Evolutionary conservation across 768 basidiomycete genomes (phyloP), one percentile per base, ranked within the genome.

Genomic region (Lenzites betulinus): DNA sequence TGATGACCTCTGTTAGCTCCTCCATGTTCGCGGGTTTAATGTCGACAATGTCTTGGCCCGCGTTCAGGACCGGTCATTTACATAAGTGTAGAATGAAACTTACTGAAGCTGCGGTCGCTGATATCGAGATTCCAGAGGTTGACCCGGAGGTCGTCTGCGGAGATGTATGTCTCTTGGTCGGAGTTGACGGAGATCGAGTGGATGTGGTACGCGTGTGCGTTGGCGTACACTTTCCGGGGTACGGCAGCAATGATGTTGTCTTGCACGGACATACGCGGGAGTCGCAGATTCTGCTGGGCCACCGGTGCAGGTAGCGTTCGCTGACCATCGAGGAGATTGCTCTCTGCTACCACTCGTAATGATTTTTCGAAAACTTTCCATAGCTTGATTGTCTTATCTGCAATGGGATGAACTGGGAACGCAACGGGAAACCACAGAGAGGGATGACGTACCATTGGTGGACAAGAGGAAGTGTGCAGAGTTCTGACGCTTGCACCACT

Each of bases 341-440:
- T 97, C 81, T 98, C 95, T 20, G 95, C 89, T 39, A 99, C 95
- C 44, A 98, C 93, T 66, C 90, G 89, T 69, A 99, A 81, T 39
- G 90, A 90, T 78, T 98, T 98, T 79, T 98, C 97, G 63, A 98
- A 98, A n/a, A 99, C 95, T 74, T 99, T 98, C 97, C 97, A 99
- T 57, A 98, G 86, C 74, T 99, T 99, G 80, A 99, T 97, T 35
- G 97, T 99, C 81, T 99, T 99, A 82, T 99, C 97, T 99, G 71
- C 67, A 54, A n/a, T 11, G 58, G 16, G 60, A 22, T 50, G 28
- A 58, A n/a, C 48, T 7, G 33, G 8, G n/a, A 13, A 33, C 38
- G 25, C 23, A 43, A 58, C 44, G 43, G 13, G 60, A 28, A 58
- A 53, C 7, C 39, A 47, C 25, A 35, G 13, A 16, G 22, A 16